Percentiles rank a stretch among this genome's conserved stretches.
These are phyloP conservation scores for Phlyctochytrium bullatum DNA, from an alignment of 192 early-diverging fungal genomes.

Conservation along the genomic window DNA sequence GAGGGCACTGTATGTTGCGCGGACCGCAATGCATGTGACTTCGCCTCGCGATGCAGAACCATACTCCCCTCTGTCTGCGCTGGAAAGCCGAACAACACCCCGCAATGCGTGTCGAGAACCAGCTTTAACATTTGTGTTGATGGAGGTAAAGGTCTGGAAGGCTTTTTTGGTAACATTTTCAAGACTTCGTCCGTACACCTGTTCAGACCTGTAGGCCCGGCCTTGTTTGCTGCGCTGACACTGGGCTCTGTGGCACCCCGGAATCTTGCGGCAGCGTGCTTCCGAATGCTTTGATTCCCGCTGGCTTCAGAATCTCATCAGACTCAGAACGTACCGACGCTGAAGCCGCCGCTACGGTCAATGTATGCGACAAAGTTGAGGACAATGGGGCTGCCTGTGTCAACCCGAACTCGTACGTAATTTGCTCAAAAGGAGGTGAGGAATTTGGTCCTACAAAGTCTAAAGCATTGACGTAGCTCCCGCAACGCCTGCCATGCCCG, in stretches of 20 bases:
- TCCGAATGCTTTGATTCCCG: background rate
- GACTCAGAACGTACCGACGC: background rate
- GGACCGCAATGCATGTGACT: conserved; percentile 16
- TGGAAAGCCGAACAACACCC: background rate
- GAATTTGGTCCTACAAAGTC: background rate
- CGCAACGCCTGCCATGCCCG: background rate
- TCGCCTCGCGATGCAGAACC: background rate
- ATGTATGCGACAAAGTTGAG: conserved; percentile 12
- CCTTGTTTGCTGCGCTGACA: conserved; percentile 14
- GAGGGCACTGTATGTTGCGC: conserved; percentile 22
- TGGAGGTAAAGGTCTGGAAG: no score
- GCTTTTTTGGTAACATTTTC: no score
- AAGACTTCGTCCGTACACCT: no score
- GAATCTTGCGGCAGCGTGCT: background rate
- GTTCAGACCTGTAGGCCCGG: conserved; percentile 5
- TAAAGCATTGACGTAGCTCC: background rate
- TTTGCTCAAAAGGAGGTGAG: conserved; percentile 16
- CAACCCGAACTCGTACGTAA: conserved; percentile 19
- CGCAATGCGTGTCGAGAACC: conserved; percentile 10
- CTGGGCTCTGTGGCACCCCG: background rate
- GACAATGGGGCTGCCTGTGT: conserved; percentile 15
- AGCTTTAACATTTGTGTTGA: conserved; percentile 12
- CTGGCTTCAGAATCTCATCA: background rate
- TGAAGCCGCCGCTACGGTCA: background rate
- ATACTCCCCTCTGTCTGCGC: background rate